Base-by-base conservation (phyloP, 192 early-diverging fungal genomes). In the Phycomyces nitens region DNA sequence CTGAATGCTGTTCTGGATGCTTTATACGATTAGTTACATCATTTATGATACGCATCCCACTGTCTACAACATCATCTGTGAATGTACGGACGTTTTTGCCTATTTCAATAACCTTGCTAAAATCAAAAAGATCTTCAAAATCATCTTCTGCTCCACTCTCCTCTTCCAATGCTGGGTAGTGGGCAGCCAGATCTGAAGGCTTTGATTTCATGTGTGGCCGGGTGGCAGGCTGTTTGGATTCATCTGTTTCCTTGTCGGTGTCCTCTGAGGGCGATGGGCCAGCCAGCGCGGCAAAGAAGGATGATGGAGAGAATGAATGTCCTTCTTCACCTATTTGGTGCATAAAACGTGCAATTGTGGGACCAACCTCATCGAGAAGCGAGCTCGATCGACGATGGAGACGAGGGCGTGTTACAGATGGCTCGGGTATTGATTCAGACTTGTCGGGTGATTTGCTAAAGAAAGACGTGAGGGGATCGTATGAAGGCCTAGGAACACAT, bases 31-130 rank as follows among this genome's bases (percentile, higher is more conserved):
- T 58, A 1, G 65, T 54, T 5, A 62, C 54, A 22, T 73, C 65
- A 49, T 64, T 73, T 15, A 73, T 55, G 22, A 73, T 53, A 12
- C 66, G 60, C 29, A 73, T 24, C 18, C 71, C 65, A 49, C 67
- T 73, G 0, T 56, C 65, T 38, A 73, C 49, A 9, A 68, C 40
- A 18, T 60, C 65, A 39, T 68, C 71, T 29, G 64, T 58, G 38
- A 68, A 59, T 0, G 60, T 47, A 9, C 61, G 55, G 2, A 69
- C 55, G n/a, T 69, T 62, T 18, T 69, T 69, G 24, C 65, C 65
- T 18, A 73, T 73, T 16, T 66, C 65, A 42, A 73, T 54, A 3
- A 73, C 71, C 24, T 73, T 73, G 3, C 53, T 62, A 54, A 73
- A 73, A 40, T 73, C 71, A 53, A 73, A 73, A 14, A 62, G 18